Conservation (phyloP, 345 rosid species). For the Bruguiera gymnorhiza region DNA sequence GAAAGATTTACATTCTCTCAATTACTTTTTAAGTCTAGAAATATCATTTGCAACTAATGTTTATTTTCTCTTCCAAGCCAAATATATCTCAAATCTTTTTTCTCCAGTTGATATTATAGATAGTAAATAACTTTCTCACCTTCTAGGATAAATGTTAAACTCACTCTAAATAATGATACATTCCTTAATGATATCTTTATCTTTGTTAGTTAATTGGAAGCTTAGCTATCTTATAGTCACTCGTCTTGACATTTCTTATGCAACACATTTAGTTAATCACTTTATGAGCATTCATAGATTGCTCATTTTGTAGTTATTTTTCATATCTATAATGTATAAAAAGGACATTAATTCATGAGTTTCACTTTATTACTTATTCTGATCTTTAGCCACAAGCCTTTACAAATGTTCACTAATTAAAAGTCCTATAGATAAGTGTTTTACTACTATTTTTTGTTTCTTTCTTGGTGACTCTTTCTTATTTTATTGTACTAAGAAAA, state of each 20-base stretch:
- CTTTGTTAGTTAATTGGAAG: neutral
- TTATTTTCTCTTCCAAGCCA: neutral
- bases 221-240: neutral
- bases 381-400: neutral
- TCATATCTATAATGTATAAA: neutral
- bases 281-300: fast-evolving
- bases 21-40: neutral
- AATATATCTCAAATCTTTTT: neutral
- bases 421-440: neutral
- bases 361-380: neutral
- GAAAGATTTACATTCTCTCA: neutral
- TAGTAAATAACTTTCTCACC: neutral
- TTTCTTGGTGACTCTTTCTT: neutral
- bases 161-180: neutral
- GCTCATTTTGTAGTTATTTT: neutral
- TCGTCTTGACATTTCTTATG: neutral
- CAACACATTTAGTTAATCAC: neutral
- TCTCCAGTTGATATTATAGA: neutral
- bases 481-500: neutral
- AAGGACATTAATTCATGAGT: neutral
- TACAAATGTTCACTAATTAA: neutral
- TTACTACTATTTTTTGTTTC: neutral
- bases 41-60: neutral
- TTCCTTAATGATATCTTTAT: neutral
- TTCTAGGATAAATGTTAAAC: neutral